Base-by-base conservation (phyloP, 441 rosid genomes). In the Pelargonium myrrhifolium region DNA sequence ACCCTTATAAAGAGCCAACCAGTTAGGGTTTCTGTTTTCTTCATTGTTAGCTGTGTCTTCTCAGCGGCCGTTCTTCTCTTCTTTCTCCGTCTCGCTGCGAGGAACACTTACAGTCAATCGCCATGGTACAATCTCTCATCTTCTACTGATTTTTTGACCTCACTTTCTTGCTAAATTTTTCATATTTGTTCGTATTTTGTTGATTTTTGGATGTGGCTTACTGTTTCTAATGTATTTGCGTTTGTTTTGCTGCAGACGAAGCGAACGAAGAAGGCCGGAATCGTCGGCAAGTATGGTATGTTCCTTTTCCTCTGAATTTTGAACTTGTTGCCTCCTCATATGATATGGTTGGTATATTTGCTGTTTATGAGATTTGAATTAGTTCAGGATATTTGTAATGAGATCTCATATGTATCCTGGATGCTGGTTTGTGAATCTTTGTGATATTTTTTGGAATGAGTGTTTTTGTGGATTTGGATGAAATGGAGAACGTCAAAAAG, bases 261-360 rank as follows among this genome's bases (percentile, higher is more conserved):
- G 74, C 71, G 82, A 56, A 79, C 82, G 0, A 75, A 79, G 77
- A 75, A 79, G 79, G 79, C 79, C 0, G 82, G 77, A 37, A 79
- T 79, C 14, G 82, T 79, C 35, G 79, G 82, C 26, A 79, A 79
- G 49, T 75, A 75, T 37, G 82, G 82, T 79, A 62, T 7, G 73
- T 68, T 43, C 39, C 0, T 28, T 4, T 18, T 9, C 51, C 55
- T 18, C 1, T 62, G 14, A 9, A 26, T n/a, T 2, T 51, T 15
- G 8, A 15, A 18, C 20, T 51, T 18, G 21, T 51, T n/a, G 58
- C 53, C 14, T 51, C 20, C 8, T 15, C 8, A n/a, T n/a, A 12
- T 8, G 20, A 15, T 9, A 7, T 40, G 43, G 20, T 51, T 51
- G 58, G 14, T 0, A 14, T 18, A 9, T 55, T 17, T 55, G 26